Percentiles rank a stretch among this genome's conserved stretches.
Conservation (phyloP, 1,284 basidiomycete species). For the Naganishia cerealis region DNA sequence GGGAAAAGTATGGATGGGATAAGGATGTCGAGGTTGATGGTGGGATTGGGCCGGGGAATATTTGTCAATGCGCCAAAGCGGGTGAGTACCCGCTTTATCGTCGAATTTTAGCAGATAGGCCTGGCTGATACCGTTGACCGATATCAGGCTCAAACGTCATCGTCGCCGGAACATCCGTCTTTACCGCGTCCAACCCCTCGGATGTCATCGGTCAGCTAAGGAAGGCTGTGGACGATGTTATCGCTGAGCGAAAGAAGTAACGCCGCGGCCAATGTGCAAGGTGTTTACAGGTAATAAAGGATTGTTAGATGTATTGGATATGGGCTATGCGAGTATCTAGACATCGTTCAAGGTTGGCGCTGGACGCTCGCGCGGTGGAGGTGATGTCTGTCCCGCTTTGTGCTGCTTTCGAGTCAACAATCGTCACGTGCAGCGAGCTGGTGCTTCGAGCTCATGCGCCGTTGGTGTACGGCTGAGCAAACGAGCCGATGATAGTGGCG, state of each 20-base stretch:
- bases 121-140: neutral
- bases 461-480: too few relatives aligned
- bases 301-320: too few relatives aligned
- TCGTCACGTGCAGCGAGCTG: too few relatives aligned
- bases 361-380: too few relatives aligned
- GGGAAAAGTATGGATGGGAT: conserved; percentile 82
- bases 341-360: too few relatives aligned
- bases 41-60: conserved; percentile 87
- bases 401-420: too few relatives aligned
- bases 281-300: too few relatives aligned
- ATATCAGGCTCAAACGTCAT: conserved; percentile 90
- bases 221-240: conserved; percentile 62
- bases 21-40: conserved; percentile 95
- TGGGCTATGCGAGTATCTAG: too few relatives aligned
- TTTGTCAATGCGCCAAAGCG: conserved; percentile 84
- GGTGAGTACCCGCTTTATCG: conserved; percentile 59
- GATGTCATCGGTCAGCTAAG: conserved; percentile 74
- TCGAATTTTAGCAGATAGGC: neutral
- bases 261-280: too few relatives aligned
- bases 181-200: conserved; percentile 75
- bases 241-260: conserved; percentile 22
- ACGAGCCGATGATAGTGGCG: too few relatives aligned
- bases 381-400: too few relatives aligned
- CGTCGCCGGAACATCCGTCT: conserved; percentile 95
- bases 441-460: too few relatives aligned